Conservation (phyloP, 257 asterid species). For the Solanum verrucosum region DNA sequence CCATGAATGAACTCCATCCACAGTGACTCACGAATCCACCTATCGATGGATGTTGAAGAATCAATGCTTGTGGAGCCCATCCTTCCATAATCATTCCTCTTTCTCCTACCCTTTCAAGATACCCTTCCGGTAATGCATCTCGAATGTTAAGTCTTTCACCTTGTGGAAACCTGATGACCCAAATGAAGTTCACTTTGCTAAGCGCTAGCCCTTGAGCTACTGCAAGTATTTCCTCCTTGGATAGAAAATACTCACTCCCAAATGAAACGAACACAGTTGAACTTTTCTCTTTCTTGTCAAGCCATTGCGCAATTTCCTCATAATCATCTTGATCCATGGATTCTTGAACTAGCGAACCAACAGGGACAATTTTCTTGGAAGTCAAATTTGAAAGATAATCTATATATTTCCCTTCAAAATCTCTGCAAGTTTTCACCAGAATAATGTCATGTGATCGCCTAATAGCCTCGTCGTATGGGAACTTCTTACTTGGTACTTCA, state of each 20-base stretch:
- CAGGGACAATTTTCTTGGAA: slow-evolving; percentile 22
- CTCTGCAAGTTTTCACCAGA: slow-evolving; percentile 31
- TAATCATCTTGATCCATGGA: not conserved
- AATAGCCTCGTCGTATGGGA: not conserved
- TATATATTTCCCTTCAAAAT: slow-evolving; percentile 25
- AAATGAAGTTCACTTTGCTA: no score
- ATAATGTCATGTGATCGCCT: not conserved
- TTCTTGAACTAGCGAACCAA: slow-evolving; percentile 38
- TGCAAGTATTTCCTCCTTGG: no score
- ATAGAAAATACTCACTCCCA: no score
- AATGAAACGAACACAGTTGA: no score
- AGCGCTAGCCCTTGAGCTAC: no score
- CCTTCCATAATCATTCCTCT: slow-evolving; percentile 17
- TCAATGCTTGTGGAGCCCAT: slow-evolving; percentile 28
- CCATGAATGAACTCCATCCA: slow-evolving; percentile 19
- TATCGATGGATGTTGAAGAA: slow-evolving; percentile 2
- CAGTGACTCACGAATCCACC: not conserved
- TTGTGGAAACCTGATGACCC: no score
- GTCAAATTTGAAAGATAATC: slow-evolving; percentile 7
- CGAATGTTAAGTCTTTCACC: not conserved
- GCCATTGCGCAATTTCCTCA: not conserved
- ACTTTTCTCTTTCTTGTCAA: no score
- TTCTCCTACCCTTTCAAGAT: slow-evolving; percentile 3
- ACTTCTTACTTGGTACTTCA: not conserved
- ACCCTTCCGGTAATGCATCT: slow-evolving; percentile 20